phyloP scores from a whole-genome alignment of 2,329 filamentous ascomycete genomes.

The Colletotrichum euphorbiae region DNA sequence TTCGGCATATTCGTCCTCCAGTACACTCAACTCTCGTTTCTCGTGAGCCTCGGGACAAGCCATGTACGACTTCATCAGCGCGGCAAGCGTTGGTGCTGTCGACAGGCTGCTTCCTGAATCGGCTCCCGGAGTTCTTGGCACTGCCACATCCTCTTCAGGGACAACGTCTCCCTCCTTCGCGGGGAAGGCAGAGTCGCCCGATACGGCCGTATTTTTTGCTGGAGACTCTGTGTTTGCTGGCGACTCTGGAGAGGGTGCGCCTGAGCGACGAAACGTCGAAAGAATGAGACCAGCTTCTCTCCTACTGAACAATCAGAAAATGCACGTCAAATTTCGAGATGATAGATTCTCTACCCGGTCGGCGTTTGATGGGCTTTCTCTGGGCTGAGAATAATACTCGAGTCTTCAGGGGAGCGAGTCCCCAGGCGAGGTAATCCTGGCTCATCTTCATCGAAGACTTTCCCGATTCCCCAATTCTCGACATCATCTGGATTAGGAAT shows the following conservation, averaged over 20 bases:
- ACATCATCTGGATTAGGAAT: conserved; percentile 10
- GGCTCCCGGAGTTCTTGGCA: conserved; percentile 2
- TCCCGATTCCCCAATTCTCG: conserved; percentile 22
- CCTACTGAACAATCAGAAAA: conserved; percentile 5
- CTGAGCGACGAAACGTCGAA: conserved; percentile 4
- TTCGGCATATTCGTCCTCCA: neutral
- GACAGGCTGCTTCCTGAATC: neutral
- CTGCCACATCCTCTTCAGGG: neutral
- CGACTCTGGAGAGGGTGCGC: conserved; percentile 19
- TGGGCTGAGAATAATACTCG: conserved; percentile 7
- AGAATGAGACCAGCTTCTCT: neutral
- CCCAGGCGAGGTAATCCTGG: neutral
- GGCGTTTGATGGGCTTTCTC: neutral
- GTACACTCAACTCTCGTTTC: neutral
- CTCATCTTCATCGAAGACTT: conserved; percentile 1
- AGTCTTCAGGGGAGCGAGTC: conserved; percentile 6
- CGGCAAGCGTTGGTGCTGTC: neutral
- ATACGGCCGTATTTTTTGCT: neutral
- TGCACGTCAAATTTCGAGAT: neutral
- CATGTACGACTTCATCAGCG: conserved; percentile 4
- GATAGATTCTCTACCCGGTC: neutral
- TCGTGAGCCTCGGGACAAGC: neutral
- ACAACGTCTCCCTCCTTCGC: neutral
- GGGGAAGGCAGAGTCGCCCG: neutral
- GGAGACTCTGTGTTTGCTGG: conserved; percentile 3